Conservation (phyloP, 768 basidiomycete genomes). For the Clavulina sp. region DNA sequence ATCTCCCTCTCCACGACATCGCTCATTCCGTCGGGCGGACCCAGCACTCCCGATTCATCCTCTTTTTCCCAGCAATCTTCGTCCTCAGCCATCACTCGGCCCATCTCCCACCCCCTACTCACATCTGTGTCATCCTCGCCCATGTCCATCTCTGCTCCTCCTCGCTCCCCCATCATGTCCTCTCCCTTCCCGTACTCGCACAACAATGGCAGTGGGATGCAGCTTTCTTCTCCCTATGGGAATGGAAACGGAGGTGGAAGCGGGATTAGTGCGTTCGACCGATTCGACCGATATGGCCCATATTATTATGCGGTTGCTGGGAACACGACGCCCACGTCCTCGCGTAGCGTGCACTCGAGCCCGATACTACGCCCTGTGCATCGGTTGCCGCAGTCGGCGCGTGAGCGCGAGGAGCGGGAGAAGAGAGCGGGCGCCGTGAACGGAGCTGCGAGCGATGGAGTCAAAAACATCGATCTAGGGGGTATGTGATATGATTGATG, state of each 20-base stretch:
- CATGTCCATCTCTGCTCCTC: background rate
- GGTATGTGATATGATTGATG: too few relatives aligned
- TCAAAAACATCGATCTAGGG: background rate
- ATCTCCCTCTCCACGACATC: conserved; percentile 5
- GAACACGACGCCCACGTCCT: background rate
- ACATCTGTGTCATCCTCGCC: conserved; percentile 9
- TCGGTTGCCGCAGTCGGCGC: background rate
- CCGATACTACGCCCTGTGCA: background rate
- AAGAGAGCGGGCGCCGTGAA: background rate
- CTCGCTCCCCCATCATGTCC: background rate
- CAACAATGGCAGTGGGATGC: too few relatives aligned
- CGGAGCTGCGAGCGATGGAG: background rate
- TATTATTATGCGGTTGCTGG: background rate
- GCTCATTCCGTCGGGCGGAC: conserved; percentile 1
- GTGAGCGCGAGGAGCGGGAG: background rate
- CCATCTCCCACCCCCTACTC: conserved; percentile 2
- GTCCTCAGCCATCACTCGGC: conserved; percentile 6
- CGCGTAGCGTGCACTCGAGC: background rate
- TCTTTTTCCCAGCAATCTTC: conserved; percentile 5
- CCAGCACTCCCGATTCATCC: too few relatives aligned
- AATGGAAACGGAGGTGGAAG: too few relatives aligned
- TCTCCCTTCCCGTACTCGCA: background rate
- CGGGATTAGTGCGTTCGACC: too few relatives aligned
- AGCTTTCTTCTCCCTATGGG: too few relatives aligned
- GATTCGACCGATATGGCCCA: background rate